Evolutionary conservation across 139 green algal species (phyloP), one percentile per base, ranked within the genome.

Genomic region (Auxenochlorella pyrenoidosa): DNA sequence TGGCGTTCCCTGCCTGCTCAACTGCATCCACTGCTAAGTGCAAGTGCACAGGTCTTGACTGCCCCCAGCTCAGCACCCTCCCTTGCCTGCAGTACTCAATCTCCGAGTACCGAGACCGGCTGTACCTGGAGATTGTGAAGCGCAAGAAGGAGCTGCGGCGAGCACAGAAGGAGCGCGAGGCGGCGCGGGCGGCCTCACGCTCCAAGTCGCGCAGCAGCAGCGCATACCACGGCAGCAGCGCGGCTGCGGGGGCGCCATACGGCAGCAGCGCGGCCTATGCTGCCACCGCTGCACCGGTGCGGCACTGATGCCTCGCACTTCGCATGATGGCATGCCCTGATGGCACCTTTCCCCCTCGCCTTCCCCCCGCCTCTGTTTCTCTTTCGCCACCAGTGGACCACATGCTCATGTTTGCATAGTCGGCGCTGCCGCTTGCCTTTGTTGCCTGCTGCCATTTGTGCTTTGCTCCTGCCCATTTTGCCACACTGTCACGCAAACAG

Each of bases 91-190:
- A 95, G 86, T 91, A 90, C 60, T 88, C 75, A 24, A 94, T 95
- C 63, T 43, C 51, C 22, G 93, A 97, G 79, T 96, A 96, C 92
- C 92, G 96, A 63, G 95, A 98, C 68, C 92, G 93, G 59, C 91
- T 98, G 72, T 98, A 98, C 90, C 71, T 88, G 54, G 95, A 98
- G 88, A 98, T 98, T 84, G 91, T 98, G 36, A 93, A 93, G 88
- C 93, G 94, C 84, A 98, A 97, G 92, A 96, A 95, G 82, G 96
- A 98, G 88, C 91, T 97, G 82, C 75, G 93, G 28, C 88, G 83
- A 63, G 81, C 90, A 36, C 90, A 94, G 80, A 92, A 93, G 79
- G 92, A 96, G 85, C 81, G 89, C 21, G 91, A 95, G 86, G 90
- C 88, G 36, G 82, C 86, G 2, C 82, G 66, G 59, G 76, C 82